These are phyloP conservation scores for Leishmania guyanensis DNA, from an alignment of 208 protist species.

Conservation along the genomic window DNA sequence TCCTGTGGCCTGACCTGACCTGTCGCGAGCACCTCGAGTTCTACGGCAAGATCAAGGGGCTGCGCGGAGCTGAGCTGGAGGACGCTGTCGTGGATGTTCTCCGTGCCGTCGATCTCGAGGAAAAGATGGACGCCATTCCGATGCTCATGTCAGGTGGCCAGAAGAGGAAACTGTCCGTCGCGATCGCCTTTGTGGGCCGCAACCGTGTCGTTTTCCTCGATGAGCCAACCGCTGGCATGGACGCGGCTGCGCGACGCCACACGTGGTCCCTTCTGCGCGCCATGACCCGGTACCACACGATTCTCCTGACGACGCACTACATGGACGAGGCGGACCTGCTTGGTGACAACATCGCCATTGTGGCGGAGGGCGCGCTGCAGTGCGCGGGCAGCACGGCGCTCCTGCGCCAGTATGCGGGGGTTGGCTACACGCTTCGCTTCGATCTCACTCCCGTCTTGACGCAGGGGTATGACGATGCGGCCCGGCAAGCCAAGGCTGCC, in stretches of 20 bases:
- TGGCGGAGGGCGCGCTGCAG: constrained; percentile 58
- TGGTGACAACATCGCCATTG: constrained; percentile 88
- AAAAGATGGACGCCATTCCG: constrained; percentile 53
- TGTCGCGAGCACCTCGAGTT: constrained; percentile 91
- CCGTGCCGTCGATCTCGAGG: constrained; percentile 46
- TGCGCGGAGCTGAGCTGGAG: constrained; percentile 47
- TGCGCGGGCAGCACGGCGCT: constrained; percentile 66
- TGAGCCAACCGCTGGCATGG: constrained; percentile 92
- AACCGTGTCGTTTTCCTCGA: constrained; percentile 80
- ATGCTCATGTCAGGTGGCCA: constrained; percentile 56
- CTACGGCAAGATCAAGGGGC: constrained; percentile 93
- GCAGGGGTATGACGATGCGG: constrained; percentile 1
- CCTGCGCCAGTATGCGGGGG: constrained; percentile 54
- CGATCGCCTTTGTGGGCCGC: constrained; percentile 81
- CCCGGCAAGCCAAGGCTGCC: constrained; percentile 14
- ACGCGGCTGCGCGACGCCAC: constrained; percentile 66
- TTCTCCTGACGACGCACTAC: constrained; percentile 92
- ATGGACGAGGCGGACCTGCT: constrained; percentile 98
- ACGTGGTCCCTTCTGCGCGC: constrained; percentile 68
- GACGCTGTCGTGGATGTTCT: constrained; percentile 44
- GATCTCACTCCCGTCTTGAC: constrained; percentile 19
- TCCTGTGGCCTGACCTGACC: constrained; percentile 93
- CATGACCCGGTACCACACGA: constrained; percentile 42
- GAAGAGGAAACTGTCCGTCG: constrained; percentile 80
- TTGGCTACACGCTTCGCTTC: constrained; percentile 62